Conservation (phyloP, 371 early-diverging fungal species). For the Blyttiomyces sp. region DNA sequence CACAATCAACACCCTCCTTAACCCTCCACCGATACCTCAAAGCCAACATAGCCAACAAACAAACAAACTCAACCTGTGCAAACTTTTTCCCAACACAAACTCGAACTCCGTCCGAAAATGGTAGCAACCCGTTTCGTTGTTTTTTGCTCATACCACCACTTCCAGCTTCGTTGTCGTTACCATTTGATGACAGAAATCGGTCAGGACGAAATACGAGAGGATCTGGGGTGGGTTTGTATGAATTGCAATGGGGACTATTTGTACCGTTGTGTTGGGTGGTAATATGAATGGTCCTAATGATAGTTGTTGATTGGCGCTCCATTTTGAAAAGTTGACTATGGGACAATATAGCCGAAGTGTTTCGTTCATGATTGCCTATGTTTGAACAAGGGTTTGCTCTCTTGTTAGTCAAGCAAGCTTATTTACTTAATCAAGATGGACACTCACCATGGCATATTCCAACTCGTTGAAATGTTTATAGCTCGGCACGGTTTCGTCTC, state of each 20-base stretch:
- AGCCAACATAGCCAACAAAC: constrained; percentile 17
- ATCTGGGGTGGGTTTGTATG: constrained; percentile 13
- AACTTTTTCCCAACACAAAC: constrained; percentile 37
- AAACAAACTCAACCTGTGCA: constrained; percentile 33
- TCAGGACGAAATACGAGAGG: constrained; percentile 18
- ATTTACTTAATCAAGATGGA: no score
- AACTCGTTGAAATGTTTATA: constrained; percentile 17
- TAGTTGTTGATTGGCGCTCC: constrained; percentile 2
- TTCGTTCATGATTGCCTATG: constrained; percentile 40
- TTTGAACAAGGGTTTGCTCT: no score
- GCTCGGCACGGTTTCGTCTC: constrained; percentile 3
- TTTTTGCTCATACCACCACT: neutral
- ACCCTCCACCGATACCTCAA: constrained; percentile 11
- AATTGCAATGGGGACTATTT: constrained; percentile 3
- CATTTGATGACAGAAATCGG: constrained; percentile 5
- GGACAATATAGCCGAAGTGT: constrained; percentile 28
- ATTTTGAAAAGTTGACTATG: constrained; percentile 27
- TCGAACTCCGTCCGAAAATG: constrained; percentile 28
- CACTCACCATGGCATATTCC: constrained; percentile 21
- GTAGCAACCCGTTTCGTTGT: constrained; percentile 10
- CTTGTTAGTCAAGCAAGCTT: no score
- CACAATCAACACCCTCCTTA: neutral
- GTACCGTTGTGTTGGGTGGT: constrained; percentile 15
- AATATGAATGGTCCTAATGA: constrained; percentile 18
- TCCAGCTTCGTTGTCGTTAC: neutral